Conservation (phyloP, 2,329 filamentous ascomycete species). For the Emericellopsis atlantica region DNA sequence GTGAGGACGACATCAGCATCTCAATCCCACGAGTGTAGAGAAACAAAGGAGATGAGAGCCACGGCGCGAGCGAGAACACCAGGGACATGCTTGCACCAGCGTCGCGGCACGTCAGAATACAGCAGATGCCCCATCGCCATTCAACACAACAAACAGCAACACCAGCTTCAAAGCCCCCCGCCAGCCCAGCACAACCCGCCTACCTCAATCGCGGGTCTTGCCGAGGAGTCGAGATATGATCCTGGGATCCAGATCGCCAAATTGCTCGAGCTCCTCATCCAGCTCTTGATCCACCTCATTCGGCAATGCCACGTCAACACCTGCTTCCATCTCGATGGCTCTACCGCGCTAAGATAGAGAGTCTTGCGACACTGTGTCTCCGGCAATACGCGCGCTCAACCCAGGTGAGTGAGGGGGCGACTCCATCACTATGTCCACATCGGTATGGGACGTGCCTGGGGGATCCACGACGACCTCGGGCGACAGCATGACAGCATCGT, state of each 20-base stretch:
- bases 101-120: too few relatives aligned
- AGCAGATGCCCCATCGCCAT: neutral
- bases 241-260: constrained; percentile 24
- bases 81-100: too few relatives aligned
- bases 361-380: neutral
- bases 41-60: constrained; percentile 4
- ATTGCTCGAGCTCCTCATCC: constrained; percentile 26
- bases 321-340: neutral
- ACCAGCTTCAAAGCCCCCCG: too few relatives aligned
- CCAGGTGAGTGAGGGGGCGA: neutral
- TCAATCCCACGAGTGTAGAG: neutral
- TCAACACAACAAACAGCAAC: too few relatives aligned
- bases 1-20: constrained; percentile 5
- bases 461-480: constrained; percentile 12
- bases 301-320: neutral
- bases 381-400: neutral
- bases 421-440: constrained; percentile 1
- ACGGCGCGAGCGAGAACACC: neutral
- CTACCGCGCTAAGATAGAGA: neutral
- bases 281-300: neutral
- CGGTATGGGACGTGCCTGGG: neutral
- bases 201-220: neutral
- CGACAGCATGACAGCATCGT: constrained; percentile 18
- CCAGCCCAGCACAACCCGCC: too few relatives aligned
- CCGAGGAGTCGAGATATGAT: neutral